Evolutionary conservation across 345 rosid genomes (phyloP).

Genomic region (Salix caprea): DNA sequence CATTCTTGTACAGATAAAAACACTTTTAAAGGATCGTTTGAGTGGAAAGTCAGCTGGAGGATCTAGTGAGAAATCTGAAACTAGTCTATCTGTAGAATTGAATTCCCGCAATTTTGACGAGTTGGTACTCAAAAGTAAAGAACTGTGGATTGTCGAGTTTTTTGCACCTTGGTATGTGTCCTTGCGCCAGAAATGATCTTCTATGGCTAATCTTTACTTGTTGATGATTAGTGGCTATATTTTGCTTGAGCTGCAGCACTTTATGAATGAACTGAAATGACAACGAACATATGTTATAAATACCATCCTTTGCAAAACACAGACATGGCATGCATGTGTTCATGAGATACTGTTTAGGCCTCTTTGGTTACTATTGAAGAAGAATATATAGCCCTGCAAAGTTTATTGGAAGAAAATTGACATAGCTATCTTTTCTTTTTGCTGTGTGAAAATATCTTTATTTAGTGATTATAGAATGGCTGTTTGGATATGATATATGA

Average conservation of each 20-base stretch:
- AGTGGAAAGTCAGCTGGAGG: constrained; percentile 71
- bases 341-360: not conserved
- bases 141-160: constrained; percentile 92
- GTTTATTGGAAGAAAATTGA: not conserved
- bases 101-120: constrained; percentile 80
- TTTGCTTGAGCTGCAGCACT: not conserved
- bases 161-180: constrained; percentile 88
- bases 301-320: not conserved
- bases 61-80: constrained; percentile 76
- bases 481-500: not conserved
- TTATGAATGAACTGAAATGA: not conserved
- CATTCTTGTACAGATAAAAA: constrained; percentile 54
- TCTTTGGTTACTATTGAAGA: not conserved
- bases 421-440: not conserved
- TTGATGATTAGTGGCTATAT: not conserved
- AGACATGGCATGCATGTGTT: not conserved
- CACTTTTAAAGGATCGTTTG: constrained; percentile 74
- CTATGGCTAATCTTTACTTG: not conserved
- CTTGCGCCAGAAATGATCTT: not conserved
- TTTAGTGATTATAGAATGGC: not conserved
- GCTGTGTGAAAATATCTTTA: not conserved
- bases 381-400: not conserved
- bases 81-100: constrained; percentile 64
- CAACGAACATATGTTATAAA: not conserved
- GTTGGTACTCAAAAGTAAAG: constrained; percentile 80